Evolutionary conservation across 495 filamentous ascomycete genomes (phyloP).

Genomic region (Xylaria bambusicola): DNA sequence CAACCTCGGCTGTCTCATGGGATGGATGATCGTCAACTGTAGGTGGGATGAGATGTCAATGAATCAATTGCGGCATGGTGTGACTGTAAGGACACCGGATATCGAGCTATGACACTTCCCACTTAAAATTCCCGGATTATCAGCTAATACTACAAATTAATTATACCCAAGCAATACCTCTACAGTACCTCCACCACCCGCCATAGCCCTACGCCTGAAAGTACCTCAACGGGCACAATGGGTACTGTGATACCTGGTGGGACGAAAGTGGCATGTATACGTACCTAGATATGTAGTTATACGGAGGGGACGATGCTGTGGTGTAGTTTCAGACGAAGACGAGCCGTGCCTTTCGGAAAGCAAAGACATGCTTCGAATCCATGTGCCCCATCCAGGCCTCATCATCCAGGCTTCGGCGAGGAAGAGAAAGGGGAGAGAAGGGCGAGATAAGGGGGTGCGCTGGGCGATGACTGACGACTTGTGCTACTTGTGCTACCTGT

Average conservation of each 20-base stretch:
- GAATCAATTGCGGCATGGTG: background rate
- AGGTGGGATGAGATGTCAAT: background rate
- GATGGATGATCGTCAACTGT: background rate
- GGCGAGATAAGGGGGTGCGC: no score
- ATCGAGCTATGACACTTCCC: background rate
- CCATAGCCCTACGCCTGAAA: background rate
- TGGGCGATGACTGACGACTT: no score
- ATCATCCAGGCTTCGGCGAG: no score
- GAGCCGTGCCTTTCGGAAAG: background rate
- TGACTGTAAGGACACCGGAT: background rate
- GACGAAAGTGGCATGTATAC: background rate
- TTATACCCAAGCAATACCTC: no score
- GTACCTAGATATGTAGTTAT: no score
- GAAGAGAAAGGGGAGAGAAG: background rate
- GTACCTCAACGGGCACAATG: background rate
- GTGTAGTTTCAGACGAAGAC: background rate
- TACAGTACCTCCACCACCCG: no score
- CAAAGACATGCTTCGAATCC: background rate
- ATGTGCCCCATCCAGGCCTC: no score
- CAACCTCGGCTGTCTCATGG: slow-evolving; percentile 2
- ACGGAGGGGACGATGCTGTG: background rate
- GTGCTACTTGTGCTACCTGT: no score
- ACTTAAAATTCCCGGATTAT: background rate
- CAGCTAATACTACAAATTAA: no score
- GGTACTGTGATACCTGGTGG: background rate